Base-by-base conservation (phyloP, 2,329 filamentous ascomycete genomes). In the Ophiosphaerella narmari region DNA sequence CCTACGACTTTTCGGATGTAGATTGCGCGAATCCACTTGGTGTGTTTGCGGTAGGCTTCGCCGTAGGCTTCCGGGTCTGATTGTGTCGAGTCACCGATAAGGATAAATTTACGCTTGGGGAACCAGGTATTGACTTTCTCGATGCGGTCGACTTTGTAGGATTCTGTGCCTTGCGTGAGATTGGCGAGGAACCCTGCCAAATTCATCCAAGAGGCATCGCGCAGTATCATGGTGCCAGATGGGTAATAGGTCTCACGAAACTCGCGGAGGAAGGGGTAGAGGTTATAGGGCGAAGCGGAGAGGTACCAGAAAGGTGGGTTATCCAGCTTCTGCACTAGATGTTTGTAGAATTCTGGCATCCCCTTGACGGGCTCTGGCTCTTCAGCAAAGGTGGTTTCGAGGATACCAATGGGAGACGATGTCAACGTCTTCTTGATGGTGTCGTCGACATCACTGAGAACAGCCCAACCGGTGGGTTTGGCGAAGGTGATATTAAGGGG, bases 391-490 rank as follows among this genome's bases (percentile, higher is more conserved):
- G 93, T 97, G 43, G 88, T 87, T 39, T 84, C 82, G 5, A 97
- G 78, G 63, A 97, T 93, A 2, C 91, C 90, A 7, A 88, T 80
- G 0, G 91, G 86, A 42, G 90, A 87, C 37, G 86, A 84, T 0
- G 93, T 96, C 71, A 89, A 80, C 0, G 93, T 97, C 59, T 92
- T 78, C 74, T 97, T 97, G 78, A 97, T 96, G 0, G 92, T 96
- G 74, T 97, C 93, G 68, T 97, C 94, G 59, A 97, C 84, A 64
- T 97, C 93, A 34, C 89, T 93, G 56, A 97, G 86, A 11, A 97
- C 76, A 11, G 84, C 85, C 91, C 91, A 97, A 7, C 93, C 92
- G 40, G 88, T 84, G 0, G 87, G 83, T 14, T 84, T 86, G 0
- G 89, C 89, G 65, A 89, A 91, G 14, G 86, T 82, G 0, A 90